These are phyloP conservation scores for Fusarium buharicum DNA, from an alignment of 2,329 filamentous ascomycete genomes.

Conservation along the genomic window DNA sequence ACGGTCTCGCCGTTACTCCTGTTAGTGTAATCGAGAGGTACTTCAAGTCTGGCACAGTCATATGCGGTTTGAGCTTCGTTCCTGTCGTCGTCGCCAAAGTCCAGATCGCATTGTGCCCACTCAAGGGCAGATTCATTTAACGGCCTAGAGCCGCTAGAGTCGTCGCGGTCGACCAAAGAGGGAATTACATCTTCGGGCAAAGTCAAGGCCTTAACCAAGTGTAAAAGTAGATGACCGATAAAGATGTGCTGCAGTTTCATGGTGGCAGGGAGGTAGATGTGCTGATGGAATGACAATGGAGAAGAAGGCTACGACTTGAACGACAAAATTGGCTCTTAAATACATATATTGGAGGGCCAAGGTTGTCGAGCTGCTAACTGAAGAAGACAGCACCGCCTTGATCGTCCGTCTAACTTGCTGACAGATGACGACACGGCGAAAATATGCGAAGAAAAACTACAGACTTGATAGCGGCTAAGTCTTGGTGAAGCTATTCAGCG, in stretches of 20 bases:
- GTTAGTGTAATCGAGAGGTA: constrained; percentile 55
- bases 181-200: background rate
- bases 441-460: too few species aligned
- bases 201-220: background rate
- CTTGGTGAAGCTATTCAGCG: too few species aligned
- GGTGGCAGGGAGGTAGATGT: background rate
- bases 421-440: too few species aligned
- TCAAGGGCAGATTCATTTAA: background rate
- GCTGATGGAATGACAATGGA: too few species aligned
- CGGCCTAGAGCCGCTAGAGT: too few species aligned
- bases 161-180: background rate
- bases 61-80: background rate
- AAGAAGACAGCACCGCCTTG: too few species aligned
- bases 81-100: background rate
- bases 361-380: too few species aligned
- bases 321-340: too few species aligned
- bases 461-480: too few species aligned
- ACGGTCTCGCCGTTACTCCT: constrained; percentile 43
- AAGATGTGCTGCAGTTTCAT: constrained; percentile 11
- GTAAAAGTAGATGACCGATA: background rate
- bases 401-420: too few species aligned
- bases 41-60: constrained; percentile 51
- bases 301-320: too few species aligned
- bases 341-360: too few species aligned
- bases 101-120: constrained; percentile 17